Percentiles rank a stretch among this genome's conserved stretches.
These are phyloP conservation scores for Rhizophlyctis rosea DNA, from an alignment of 192 early-diverging fungal species.

Conservation along the genomic window DNA sequence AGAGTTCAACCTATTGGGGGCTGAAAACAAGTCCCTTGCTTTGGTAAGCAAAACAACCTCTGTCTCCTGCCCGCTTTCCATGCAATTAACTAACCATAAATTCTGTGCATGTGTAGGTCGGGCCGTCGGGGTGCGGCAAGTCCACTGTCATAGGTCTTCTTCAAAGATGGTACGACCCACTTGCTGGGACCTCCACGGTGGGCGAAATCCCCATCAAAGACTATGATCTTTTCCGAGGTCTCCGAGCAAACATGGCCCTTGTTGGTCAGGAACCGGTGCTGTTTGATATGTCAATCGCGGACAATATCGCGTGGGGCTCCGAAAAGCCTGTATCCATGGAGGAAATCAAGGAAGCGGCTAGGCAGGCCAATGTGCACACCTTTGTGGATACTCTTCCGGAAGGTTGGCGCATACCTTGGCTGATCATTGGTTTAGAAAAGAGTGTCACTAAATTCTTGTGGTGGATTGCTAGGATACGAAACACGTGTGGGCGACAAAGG, in stretches of 20 bases:
- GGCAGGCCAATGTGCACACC: slow-evolving; percentile 71
- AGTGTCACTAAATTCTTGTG: too few species aligned
- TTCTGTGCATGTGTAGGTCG: slow-evolving; percentile 52
- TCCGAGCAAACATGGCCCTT: slow-evolving; percentile 73
- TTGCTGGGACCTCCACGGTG: too few species aligned
- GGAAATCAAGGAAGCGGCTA: slow-evolving; percentile 56
- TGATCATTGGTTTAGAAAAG: too few species aligned
- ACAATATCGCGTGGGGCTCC: slow-evolving; percentile 90
- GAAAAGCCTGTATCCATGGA: slow-evolving; percentile 37
- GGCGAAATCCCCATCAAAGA: too few species aligned
- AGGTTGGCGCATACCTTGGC: too few species aligned
- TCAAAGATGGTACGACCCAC: slow-evolving; percentile 13
- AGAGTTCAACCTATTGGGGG: slow-evolving; percentile 9
- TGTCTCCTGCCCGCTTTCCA: too few species aligned
- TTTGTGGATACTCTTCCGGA: slow-evolving; percentile 67
- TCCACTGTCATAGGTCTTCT: slow-evolving; percentile 18
- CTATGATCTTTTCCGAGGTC: too few species aligned
- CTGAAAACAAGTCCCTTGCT: slow-evolving; percentile 18
- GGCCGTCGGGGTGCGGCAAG: slow-evolving; percentile 19
- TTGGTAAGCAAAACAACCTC: too few species aligned
- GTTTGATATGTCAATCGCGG: slow-evolving; percentile 86
- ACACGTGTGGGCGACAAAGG: slow-evolving; percentile 8
- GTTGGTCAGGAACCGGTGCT: slow-evolving; percentile 90
- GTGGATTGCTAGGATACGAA: too few species aligned
- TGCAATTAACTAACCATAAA: too few species aligned